phyloP scores from a whole-genome alignment of 352 stramenopile species.

The Globisporangium apiculatum region DNA sequence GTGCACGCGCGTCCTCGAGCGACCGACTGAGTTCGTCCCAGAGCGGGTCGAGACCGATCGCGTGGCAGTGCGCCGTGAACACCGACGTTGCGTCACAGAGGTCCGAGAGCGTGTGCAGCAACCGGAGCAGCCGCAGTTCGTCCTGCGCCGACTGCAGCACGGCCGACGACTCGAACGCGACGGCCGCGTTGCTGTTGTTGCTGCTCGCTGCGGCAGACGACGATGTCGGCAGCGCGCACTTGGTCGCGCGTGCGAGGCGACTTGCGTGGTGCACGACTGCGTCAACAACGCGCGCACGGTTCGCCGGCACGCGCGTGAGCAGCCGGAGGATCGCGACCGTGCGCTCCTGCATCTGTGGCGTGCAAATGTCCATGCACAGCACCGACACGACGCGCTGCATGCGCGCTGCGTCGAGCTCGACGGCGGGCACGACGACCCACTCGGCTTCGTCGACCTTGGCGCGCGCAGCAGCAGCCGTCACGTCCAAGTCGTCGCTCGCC shows the following conservation, averaged over 20 bases:
- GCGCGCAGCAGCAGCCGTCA: slow-evolving; percentile 1
- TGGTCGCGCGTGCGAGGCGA: slow-evolving; percentile 27
- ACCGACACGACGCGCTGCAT: slow-evolving; percentile 65
- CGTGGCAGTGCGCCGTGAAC: slow-evolving; percentile 68
- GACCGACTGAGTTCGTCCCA: slow-evolving; percentile 75
- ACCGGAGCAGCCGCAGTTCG: slow-evolving; percentile 93
- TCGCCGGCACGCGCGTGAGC: slow-evolving; percentile 54
- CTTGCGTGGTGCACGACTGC: slow-evolving; percentile 64
- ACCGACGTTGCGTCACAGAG: slow-evolving; percentile 58
- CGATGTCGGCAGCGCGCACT: neutral
- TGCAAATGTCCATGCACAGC: slow-evolving; percentile 74
- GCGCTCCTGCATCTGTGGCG: slow-evolving; percentile 74
- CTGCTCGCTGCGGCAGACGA: neutral
- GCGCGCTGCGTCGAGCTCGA: slow-evolving; percentile 42
- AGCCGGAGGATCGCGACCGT: slow-evolving; percentile 76
- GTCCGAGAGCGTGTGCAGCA: slow-evolving; percentile 94
- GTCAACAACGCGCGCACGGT: slow-evolving; percentile 51
- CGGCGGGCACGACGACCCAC: slow-evolving; percentile 60
- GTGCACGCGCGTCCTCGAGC: slow-evolving; percentile 68
- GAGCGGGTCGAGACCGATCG: slow-evolving; percentile 58
- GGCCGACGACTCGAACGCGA: slow-evolving; percentile 57
- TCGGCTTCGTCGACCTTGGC: slow-evolving; percentile 27
- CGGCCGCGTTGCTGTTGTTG: neutral
- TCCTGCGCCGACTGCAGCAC: slow-evolving; percentile 75
- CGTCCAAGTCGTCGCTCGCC: no score